Evolutionary conservation across 805 yeast species (phyloP).

Genomic region (Maudiozyma turicensis): DNA sequence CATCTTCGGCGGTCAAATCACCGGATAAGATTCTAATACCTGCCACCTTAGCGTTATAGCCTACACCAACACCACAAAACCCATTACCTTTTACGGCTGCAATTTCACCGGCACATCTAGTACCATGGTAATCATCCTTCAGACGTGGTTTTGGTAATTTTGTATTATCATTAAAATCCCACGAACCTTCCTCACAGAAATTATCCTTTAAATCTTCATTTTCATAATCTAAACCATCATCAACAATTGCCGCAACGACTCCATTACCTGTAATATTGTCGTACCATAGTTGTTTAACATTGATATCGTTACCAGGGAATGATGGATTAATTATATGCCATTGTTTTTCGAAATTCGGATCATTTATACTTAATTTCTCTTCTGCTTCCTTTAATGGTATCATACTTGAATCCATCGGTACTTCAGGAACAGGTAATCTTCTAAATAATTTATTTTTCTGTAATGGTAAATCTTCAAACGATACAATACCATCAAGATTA

Average conservation of each 20-base stretch:
- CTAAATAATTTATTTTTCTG: slow-evolving; percentile 35
- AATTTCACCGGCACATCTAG: slow-evolving; percentile 96
- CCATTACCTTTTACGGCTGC: slow-evolving; percentile 77
- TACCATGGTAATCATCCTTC: slow-evolving; percentile 84
- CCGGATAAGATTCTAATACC: slow-evolving; percentile 88
- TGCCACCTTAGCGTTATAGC: slow-evolving; percentile 73
- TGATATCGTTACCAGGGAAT: slow-evolving; percentile 75
- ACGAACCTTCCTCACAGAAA: slow-evolving; percentile 72
- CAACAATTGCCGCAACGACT: slow-evolving; percentile 78
- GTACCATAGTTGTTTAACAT: slow-evolving; percentile 78
- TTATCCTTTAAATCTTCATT: slow-evolving; percentile 61
- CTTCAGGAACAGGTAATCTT: slow-evolving; percentile 48
- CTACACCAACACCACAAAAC: slow-evolving; percentile 96
- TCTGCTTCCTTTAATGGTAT: slow-evolving; percentile 37
- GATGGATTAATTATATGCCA: slow-evolving; percentile 84
- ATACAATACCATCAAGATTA: slow-evolving; percentile 16
- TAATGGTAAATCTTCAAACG: slow-evolving; percentile 48
- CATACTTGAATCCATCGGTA: slow-evolving; percentile 44
- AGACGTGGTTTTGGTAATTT: slow-evolving; percentile 73
- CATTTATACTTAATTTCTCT: slow-evolving; percentile 52
- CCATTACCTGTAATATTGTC: slow-evolving; percentile 74
- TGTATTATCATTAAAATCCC: slow-evolving; percentile 80
- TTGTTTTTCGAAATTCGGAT: slow-evolving; percentile 75
- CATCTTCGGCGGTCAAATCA: slow-evolving; percentile 71
- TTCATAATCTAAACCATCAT: slow-evolving; percentile 87